Conservation (phyloP, 1,284 basidiomycete species). For the Naganishia albida region DNA sequence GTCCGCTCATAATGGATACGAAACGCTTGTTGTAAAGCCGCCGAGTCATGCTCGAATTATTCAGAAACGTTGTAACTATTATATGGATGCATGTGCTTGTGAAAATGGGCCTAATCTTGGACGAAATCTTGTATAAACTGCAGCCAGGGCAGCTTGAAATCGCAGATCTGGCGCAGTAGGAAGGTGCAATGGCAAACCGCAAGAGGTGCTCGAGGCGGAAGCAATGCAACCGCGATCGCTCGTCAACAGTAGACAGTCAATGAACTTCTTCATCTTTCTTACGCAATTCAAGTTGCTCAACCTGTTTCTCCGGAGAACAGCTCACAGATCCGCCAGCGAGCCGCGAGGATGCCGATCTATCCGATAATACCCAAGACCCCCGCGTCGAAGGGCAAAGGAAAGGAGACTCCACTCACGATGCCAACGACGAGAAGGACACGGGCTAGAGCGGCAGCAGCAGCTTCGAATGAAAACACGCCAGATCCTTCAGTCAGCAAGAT, state of each 20-base stretch:
- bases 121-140: neutral
- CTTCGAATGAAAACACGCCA: conserved; percentile 4
- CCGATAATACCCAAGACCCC: conserved; percentile 27
- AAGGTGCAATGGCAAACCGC: no score
- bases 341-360: conserved; percentile 13
- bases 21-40: no score
- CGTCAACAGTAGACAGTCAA: conserved; percentile 2
- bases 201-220: no score
- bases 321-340: neutral
- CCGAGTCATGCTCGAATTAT: no score
- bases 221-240: neutral
- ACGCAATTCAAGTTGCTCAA: neutral
- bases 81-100: no score
- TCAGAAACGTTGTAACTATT: no score
- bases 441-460: conserved; percentile 12
- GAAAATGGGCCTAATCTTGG: neutral
- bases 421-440: conserved; percentile 10
- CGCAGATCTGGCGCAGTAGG: no score
- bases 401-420: conserved; percentile 15
- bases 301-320: neutral
- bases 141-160: no score
- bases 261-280: neutral
- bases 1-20: no score
- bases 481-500: conserved; percentile 8
- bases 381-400: conserved; percentile 17